Base-by-base conservation (phyloP, 129 eudicot genomes). In the Tagetes patula region DNA sequence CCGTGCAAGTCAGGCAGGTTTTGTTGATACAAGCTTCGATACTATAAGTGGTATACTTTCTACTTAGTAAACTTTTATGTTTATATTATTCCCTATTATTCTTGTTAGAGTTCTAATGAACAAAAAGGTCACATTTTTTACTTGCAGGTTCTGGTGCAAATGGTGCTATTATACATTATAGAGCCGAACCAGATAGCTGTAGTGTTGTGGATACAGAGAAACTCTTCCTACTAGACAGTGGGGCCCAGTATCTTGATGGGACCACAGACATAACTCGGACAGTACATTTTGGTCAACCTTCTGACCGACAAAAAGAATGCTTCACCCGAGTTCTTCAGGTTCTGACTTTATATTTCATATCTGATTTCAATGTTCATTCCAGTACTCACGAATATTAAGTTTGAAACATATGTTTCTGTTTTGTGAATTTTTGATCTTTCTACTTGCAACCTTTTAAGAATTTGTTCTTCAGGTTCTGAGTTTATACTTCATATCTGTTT, bases 161-260 rank as follows among this genome's bases (percentile, higher is more conserved):
- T 75, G 99, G 97, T 83, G 99, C 99, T 67, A 88, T 94, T 33
- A 94, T 94, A 75, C 99, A 94, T 86, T 94, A 94, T 82, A 94
- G 84, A 82, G 93, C 99, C 31, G 99, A 90, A 70, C 84, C 91
- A 32, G 81, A 80, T 41, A 94, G 83, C 70, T 94, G 99, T 74
- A 84, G 96, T 67, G 10, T 68, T 72, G 96, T 94, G 73, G 96
- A 94, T 76, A 76, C 91, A 12, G 75, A 90, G 39, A 86, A 88
- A 53, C 89, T 94, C 69, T 94, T 90, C 78, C 80, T 94, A 13
- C 70, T 94, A 56, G 99, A 94, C 66, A 90, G 97, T 82, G 99
- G 99, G 74, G 99, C 96, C 54, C 99, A 94, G 54, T 94, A 90
- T 80, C 77, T 88, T 71, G 99, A 94, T 78, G 99, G 99, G 71